phyloP scores from a whole-genome alignment of 2,329 filamentous ascomycete species.

The Lasiodiplodia sp. region DNA sequence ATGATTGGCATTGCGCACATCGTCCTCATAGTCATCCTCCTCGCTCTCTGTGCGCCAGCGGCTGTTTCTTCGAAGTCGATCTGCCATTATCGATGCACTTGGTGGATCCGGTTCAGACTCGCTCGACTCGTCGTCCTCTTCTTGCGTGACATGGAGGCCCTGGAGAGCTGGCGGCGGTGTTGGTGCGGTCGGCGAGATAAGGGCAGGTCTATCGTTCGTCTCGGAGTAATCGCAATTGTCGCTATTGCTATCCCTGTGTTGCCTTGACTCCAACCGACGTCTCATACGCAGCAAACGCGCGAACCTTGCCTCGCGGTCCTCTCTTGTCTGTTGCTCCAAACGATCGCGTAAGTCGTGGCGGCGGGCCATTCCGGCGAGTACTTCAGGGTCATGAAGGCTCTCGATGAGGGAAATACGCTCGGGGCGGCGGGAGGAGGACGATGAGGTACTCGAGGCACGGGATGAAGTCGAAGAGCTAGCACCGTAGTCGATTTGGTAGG shows the following conservation, averaged over 20 bases:
- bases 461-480: constrained; percentile 34
- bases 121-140: constrained; percentile 36
- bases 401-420: constrained; percentile 45
- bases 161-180: constrained; percentile 23
- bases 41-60: constrained; percentile 47
- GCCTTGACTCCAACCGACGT: constrained; percentile 25
- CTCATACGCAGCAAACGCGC: constrained; percentile 28
- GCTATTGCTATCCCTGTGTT: constrained; percentile 1
- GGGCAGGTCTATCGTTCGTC: constrained; percentile 6
- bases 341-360: constrained; percentile 30
- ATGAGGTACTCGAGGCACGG: constrained; percentile 37
- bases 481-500: constrained; percentile 74
- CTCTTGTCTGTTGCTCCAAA: constrained; percentile 19
- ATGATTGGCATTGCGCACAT: constrained; percentile 41
- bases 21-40: constrained; percentile 48
- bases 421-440: constrained; percentile 39
- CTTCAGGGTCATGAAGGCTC: constrained; percentile 43
- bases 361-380: constrained; percentile 36
- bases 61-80: constrained; percentile 48
- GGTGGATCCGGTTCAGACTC: constrained; percentile 46
- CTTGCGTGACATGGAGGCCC: constrained; percentile 50
- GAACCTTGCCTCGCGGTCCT: constrained; percentile 25
- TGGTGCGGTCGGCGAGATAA: constrained; percentile 24
- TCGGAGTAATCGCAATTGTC: constrained; percentile 29
- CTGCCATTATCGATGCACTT: constrained; percentile 48